phyloP scores from a whole-genome alignment of 1,284 basidiomycete genomes.

The Ustilago hordei region DNA sequence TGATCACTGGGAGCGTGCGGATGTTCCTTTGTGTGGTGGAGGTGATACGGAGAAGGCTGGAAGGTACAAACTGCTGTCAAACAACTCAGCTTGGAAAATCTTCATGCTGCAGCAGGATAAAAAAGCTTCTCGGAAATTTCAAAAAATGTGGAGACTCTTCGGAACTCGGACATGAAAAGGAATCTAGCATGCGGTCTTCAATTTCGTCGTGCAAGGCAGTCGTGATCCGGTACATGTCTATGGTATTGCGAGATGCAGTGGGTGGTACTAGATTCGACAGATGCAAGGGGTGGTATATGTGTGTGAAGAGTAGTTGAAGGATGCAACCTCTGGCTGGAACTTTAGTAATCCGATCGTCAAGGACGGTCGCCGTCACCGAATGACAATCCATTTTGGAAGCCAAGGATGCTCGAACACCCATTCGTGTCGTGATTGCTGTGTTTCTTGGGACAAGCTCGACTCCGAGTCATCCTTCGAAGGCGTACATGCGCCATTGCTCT shows the following conservation, averaged over 20 bases:
- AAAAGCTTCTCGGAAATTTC: constrained; percentile 6
- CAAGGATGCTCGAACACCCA: constrained; percentile 36
- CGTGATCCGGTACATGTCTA: background rate
- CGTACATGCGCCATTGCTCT: background rate
- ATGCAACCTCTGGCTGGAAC: too few relatives aligned
- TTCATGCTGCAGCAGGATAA: constrained; percentile 1
- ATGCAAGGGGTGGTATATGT: background rate
- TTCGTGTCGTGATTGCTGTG: too few relatives aligned
- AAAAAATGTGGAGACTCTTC: constrained; percentile 1
- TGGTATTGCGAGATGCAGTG: background rate
- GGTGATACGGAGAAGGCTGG: background rate
- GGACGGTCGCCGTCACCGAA: background rate
- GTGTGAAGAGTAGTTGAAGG: background rate
- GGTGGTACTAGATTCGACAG: background rate
- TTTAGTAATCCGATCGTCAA: background rate
- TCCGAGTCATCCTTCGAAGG: background rate
- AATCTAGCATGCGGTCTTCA: background rate
- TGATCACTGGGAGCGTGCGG: background rate
- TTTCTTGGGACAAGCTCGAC: background rate
- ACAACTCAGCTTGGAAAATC: constrained; percentile 2
- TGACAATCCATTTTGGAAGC: constrained; percentile 33
- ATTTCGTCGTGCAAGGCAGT: too few relatives aligned
- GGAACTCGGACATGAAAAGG: constrained; percentile 15
- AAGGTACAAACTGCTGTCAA: constrained; percentile 13
- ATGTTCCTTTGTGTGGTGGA: background rate